These are phyloP conservation scores for Ceratobasidium sp. DNA, from an alignment of 1,284 basidiomycete species.

Conservation along the genomic window DNA sequence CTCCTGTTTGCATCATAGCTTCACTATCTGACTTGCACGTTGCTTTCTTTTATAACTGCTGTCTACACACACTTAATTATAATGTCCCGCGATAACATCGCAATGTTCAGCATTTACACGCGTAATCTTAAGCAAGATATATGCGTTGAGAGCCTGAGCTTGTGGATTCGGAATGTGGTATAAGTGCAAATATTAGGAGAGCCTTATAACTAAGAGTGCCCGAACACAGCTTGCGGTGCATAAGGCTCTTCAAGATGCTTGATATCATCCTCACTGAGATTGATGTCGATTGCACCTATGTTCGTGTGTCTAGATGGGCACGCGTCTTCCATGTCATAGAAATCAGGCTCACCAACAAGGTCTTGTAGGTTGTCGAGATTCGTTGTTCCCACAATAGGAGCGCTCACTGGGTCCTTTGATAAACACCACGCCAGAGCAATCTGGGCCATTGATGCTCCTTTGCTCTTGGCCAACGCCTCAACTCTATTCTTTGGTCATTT, in stretches of 20 bases:
- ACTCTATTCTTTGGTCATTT: conserved; percentile 19
- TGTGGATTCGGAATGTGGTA: too few relatives aligned
- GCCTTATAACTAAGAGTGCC: conserved; percentile 43
- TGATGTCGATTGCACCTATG: conserved; percentile 42
- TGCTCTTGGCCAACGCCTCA: conserved; percentile 42
- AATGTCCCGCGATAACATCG: not conserved
- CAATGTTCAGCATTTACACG: not conserved
- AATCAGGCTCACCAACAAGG: conserved; percentile 21
- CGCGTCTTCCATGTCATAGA: not conserved
- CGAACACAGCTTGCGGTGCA: conserved; percentile 46
- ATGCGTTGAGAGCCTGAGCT: too few relatives aligned
- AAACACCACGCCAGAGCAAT: conserved; percentile 15
- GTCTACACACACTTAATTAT: not conserved
- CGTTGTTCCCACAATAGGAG: conserved; percentile 41
- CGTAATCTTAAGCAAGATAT: not conserved
- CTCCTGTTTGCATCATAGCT: not conserved
- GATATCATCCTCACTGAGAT: conserved; percentile 52
- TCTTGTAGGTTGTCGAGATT: conserved; percentile 39
- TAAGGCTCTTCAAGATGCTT: conserved; percentile 51
- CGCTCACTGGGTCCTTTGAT: conserved; percentile 35
- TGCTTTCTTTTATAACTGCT: not conserved
- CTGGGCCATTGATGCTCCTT: conserved; percentile 44
- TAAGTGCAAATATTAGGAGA: too few relatives aligned
- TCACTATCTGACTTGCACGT: not conserved
- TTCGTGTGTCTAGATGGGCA: not conserved